Evolutionary conservation across 768 basidiomycete species (phyloP), one percentile per base, ranked within the genome.

Genomic region (Hortiboletus flavorubellus): DNA sequence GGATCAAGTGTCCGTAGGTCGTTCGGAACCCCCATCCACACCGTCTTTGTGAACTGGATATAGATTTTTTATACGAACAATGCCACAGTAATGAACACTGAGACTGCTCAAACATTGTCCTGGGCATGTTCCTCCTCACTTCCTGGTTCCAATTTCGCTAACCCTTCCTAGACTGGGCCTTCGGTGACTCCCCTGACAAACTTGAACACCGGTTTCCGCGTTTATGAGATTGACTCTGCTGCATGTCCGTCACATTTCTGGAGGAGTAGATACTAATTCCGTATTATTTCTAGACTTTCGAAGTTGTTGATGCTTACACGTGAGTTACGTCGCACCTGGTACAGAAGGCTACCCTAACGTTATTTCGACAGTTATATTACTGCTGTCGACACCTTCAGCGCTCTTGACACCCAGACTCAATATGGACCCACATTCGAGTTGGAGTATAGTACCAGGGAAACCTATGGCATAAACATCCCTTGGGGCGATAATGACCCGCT

Each of bases 291-390:
- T 58, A 89, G 85, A 88, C 88, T 4, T 91, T 89, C 62, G 88
- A 91, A 33, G 79, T 91, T 46, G 51, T 90, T 53, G 87, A 91
- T 60, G 87, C 88, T 2, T 80, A 88, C 65, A 91, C 89, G 85
- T 88, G 67, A 69, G 82, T 73, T 10, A 41, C 37, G 21, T 54
- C 14, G 5, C 23, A 29, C 39, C 39, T 31, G 5, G 31, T 12
- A 29, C 14, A 33, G 46, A 43, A 49, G 15, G 15, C 16, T 30
- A 34, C 14, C 34, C 33, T 49, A 14, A 53, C 6, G 8, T 42
- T 41, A 11, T 49, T 29, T 23, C 7, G 53, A 43, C 61, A 89
- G 87, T 8, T 91, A 87, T 82, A 78, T 73, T 57, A 76, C 78
- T 53, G 81, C 87, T 61, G 88, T 90, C 46, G 75, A 75, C 54